A percentile compares a stretch with the other conserved stretches of the same genome.
phyloP scores from a whole-genome alignment of 2,329 filamentous ascomycete genomes.

The Epichloe scottii region DNA sequence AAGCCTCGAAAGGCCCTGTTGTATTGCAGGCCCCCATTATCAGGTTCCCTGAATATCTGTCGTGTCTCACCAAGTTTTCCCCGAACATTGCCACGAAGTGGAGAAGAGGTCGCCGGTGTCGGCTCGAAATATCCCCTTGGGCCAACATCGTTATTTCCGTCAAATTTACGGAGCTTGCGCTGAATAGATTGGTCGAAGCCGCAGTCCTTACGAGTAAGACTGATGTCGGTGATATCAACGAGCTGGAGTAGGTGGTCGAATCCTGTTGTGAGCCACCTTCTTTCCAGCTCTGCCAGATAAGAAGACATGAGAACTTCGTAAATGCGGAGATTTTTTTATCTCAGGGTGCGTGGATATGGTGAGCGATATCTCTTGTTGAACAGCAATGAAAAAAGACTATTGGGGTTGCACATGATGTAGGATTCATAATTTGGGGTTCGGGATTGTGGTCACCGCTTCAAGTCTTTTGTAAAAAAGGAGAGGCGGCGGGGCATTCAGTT shows the following conservation, averaged over 20 bases:
- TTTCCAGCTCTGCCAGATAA: slow-evolving; percentile 15
- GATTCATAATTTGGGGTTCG: too few species aligned
- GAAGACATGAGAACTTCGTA: slow-evolving; percentile 16
- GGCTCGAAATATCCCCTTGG: neutral
- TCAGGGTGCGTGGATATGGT: neutral
- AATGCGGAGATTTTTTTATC: neutral
- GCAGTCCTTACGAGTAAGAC: slow-evolving; percentile 14
- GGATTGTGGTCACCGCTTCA: too few species aligned
- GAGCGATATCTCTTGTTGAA: neutral
- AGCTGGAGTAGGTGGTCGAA: slow-evolving; percentile 14
- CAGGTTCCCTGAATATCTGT: slow-evolving; percentile 15
- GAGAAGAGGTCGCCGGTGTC: neutral
- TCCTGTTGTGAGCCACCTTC: slow-evolving; percentile 21
- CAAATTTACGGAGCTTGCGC: slow-evolving; percentile 18
- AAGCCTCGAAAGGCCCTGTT: slow-evolving; percentile 18
- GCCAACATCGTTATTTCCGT: slow-evolving; percentile 14
- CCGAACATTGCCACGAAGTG: slow-evolving; percentile 13
- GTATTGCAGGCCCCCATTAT: slow-evolving; percentile 17
- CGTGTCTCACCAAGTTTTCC: slow-evolving; percentile 14
- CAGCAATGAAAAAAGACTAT: neutral
- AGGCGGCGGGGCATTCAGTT: too few species aligned
- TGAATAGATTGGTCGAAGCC: slow-evolving; percentile 22
- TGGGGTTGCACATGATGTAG: too few species aligned
- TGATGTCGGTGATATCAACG: slow-evolving; percentile 10
- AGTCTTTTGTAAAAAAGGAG: too few species aligned